Evolutionary conservation across 2,329 filamentous ascomycete genomes (phyloP).

Genomic region (Neoarthrinium moseri): DNA sequence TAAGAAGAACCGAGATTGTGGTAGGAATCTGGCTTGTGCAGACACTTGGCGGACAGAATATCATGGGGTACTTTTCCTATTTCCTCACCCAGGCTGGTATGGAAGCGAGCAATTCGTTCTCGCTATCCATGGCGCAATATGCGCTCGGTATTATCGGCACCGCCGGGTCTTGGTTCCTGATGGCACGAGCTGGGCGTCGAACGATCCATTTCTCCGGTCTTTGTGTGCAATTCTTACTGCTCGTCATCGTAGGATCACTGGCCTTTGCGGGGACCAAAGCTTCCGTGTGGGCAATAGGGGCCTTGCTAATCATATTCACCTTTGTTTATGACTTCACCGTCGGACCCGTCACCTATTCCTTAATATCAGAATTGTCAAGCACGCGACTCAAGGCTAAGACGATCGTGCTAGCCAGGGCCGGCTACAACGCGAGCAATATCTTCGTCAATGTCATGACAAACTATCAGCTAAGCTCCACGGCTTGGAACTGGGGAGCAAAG

Average conservation of each 20-base stretch:
- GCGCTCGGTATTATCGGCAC: constrained; percentile 52
- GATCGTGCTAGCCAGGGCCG: constrained; percentile 48
- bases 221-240: constrained; percentile 35
- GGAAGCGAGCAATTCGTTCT: constrained; percentile 40
- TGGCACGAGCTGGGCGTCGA: constrained; percentile 47
- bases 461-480: constrained; percentile 44
- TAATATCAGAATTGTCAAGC: constrained; percentile 53
- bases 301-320: constrained; percentile 50
- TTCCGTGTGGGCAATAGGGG: constrained; percentile 41
- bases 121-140: constrained; percentile 46
- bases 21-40: constrained; percentile 48
- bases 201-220: constrained; percentile 47
- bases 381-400: constrained; percentile 54
- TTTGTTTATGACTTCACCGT: constrained; percentile 55
- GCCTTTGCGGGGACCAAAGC: constrained; percentile 32
- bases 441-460: constrained; percentile 49
- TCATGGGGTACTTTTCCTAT: constrained; percentile 49
- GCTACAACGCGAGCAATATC: constrained; percentile 49
- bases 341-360: constrained; percentile 51
- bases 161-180: constrained; percentile 48
- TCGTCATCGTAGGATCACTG: constrained; percentile 38
- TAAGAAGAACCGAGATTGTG: constrained; percentile 53
- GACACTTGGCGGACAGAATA: constrained; percentile 44
- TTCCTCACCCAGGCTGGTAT: constrained; percentile 47
- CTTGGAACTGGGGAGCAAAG: constrained; percentile 47